These are phyloP conservation scores for Microascus cirrosus DNA, from an alignment of 2,329 filamentous ascomycete species.

Conservation along the genomic window DNA sequence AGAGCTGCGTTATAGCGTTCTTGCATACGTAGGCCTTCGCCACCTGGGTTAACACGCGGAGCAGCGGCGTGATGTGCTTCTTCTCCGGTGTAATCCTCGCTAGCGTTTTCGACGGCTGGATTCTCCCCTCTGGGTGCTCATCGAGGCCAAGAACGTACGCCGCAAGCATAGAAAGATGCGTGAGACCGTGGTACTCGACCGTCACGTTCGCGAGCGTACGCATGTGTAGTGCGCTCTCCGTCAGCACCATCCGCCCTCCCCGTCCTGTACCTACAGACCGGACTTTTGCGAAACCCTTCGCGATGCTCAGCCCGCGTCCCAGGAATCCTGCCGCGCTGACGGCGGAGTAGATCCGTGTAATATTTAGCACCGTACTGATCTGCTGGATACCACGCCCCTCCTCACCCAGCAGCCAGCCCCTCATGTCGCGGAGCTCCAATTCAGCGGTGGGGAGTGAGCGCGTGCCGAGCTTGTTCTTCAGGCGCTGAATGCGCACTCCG, in stretches of 20 bases:
- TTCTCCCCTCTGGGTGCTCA: slow-evolving; percentile 27
- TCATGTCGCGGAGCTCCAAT: slow-evolving; percentile 51
- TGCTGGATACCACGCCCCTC: slow-evolving; percentile 57
- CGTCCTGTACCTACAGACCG: slow-evolving; percentile 33
- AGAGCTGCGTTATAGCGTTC: slow-evolving; percentile 34
- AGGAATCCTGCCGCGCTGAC: slow-evolving; percentile 40
- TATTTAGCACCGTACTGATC: slow-evolving; percentile 57
- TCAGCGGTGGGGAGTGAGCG: slow-evolving; percentile 61
- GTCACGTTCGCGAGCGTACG: slow-evolving; percentile 44
- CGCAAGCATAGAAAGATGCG: slow-evolving; percentile 43
- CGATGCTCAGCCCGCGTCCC: slow-evolving; percentile 44
- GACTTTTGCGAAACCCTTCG: slow-evolving; percentile 45
- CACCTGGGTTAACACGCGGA: slow-evolving; percentile 48
- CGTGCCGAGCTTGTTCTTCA: slow-evolving; percentile 66
- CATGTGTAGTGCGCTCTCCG: slow-evolving; percentile 44
- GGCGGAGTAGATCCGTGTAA: slow-evolving; percentile 50
- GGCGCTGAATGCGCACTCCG: slow-evolving; percentile 54
- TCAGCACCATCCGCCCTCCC: slow-evolving; percentile 32
- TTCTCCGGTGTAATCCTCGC: slow-evolving; percentile 19
- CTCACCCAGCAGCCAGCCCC: slow-evolving; percentile 54
- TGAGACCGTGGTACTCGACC: slow-evolving; percentile 41
- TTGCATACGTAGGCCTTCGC: slow-evolving; percentile 48
- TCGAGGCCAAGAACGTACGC: slow-evolving; percentile 41
- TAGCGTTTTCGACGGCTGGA: slow-evolving; percentile 2
- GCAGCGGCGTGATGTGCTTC: slow-evolving; percentile 26